Base-by-base conservation (phyloP, 2,329 filamentous ascomycete species). In the Nigrograna mackinnonii region DNA sequence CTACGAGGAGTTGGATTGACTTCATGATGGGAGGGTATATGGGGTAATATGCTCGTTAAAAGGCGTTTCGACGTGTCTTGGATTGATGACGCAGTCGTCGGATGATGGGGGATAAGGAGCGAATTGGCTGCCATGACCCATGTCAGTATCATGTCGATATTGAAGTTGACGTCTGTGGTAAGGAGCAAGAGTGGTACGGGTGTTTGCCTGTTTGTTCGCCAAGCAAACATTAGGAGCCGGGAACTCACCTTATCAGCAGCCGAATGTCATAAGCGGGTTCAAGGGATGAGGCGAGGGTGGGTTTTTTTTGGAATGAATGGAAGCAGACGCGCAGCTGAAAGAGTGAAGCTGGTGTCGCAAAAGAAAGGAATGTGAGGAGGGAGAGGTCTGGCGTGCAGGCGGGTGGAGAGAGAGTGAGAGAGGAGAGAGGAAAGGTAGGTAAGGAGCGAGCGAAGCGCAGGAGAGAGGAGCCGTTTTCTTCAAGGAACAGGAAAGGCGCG, bases 341-440 rank as follows among this genome's bases (percentile, higher is more conserved):
- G 80, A 84, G 77, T 83, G 80, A 82, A 83, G 79, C 79, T 74
- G 77, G 68, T 67, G 72, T 72, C 51, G 61, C 61, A 57, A 28
- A 55, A n/a, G 47, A 54, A 54, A 59, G 44, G 49, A 55, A 52
- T 43, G 55, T 50, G 49, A 39, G 48, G 52, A 49, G 50, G 50
- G 35, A 52, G n/a, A n/a, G n/a, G n/a, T n/a, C n/a, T n/a, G n/a
- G n/a, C n/a, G n/a, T n/a, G n/a, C n/a, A 39, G 46, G 52, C 9
- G n/a, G 31, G 31, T 33, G 31, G 16, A 17, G 16, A 17, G 16
- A 36, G 35, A 9, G 18, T 6, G 31, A 42, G 18, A 21, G 14
- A 12, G 17, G 55, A 54, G 51, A 60, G 47, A 43, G 35, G 35
- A 38, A 6, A 22, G 16, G 18, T 17, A 12, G 13, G 31, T 28